Evolutionary conservation across 75 land plant genomes (phyloP), one percentile per base, ranked within the genome.

Genomic region (Gnetum montanum): DNA sequence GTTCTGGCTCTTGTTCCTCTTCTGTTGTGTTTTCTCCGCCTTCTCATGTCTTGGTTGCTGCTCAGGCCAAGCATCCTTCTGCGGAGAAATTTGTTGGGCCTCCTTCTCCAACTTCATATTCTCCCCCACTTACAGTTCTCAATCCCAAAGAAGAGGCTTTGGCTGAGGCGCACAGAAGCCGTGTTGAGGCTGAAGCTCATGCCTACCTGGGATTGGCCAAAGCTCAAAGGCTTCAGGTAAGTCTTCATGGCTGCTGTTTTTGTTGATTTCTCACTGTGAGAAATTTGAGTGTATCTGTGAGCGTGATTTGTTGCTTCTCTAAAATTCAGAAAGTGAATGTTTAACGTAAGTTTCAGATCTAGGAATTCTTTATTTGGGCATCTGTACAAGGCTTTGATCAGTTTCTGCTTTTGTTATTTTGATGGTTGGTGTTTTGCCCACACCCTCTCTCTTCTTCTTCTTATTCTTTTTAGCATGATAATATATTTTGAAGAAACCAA

Each of bases 171-270:
- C 73, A 70, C 19, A 41, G 73, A 30, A 62, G 69, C 15, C 50
- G 73, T 2, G 73, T 70, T 7, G 62, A 70, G 49, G 69, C 69
- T 2, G 69, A 75, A 55, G 78, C 78, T 5, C 53, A 60, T 23
- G 75, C 75, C 13, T 75, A 64, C 23, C 53, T 66, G 24, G 69
- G 60, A 4, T 68, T 65, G 24, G 78, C 74, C 16, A 58, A 63
- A 15, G 78, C 78, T 11, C 64, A 64, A 6, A 75, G 57, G 45
- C 31, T 51, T 40, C 60, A 61, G 63, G 71, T 68, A 43, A 13
- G 4, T 18, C 50, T 22, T 11, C 8, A 22, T 23, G 15, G 15
- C 12, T 40, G 16, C 43, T 40, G 43, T 40, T 40, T 13, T 3
- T 0, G 3, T 8, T 13, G 3, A 40, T 40, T 40, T 40, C 43